These are phyloP conservation scores for Fistulinella staudtii DNA, from an alignment of 1,284 basidiomycete genomes.

Conservation along the genomic window DNA sequence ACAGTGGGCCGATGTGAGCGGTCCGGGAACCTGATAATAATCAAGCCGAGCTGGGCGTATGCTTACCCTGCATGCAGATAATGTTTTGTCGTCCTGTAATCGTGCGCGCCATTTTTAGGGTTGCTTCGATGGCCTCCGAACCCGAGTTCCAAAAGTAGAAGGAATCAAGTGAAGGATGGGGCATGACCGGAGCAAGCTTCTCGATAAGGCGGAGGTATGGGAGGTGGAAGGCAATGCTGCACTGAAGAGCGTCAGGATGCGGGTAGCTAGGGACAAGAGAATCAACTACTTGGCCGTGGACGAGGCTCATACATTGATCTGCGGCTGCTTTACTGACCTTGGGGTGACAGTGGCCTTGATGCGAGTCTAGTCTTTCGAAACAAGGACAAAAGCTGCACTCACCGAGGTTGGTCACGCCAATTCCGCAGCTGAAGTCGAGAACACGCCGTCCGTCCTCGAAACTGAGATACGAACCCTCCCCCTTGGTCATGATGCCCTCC, in stretches of 20 bases:
- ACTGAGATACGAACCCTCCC: slow-evolving; percentile 71
- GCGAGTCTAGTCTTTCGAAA: slow-evolving; percentile 1
- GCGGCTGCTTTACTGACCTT: slow-evolving; percentile 83
- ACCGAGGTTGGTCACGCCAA: slow-evolving; percentile 81
- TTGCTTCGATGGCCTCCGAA: slow-evolving; percentile 84
- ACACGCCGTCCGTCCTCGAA: slow-evolving; percentile 68
- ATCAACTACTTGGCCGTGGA: slow-evolving; percentile 65
- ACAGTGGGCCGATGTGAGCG: slow-evolving; percentile 3
- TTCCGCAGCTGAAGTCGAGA: slow-evolving; percentile 86
- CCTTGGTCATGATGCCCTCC: slow-evolving; percentile 73
- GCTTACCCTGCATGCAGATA: slow-evolving; percentile 79
- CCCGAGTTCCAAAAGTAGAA: slow-evolving; percentile 98
- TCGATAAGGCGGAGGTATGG: slow-evolving; percentile 78
- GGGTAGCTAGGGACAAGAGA: not conserved
- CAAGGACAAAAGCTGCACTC: slow-evolving; percentile 17
- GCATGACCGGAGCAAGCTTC: slow-evolving; percentile 77
- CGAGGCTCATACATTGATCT: slow-evolving; percentile 77
- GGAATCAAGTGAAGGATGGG: slow-evolving; percentile 83
- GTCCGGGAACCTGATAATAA: not conserved
- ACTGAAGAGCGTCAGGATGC: slow-evolving; percentile 39
- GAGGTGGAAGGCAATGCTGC: slow-evolving; percentile 73
- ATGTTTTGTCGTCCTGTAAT: slow-evolving; percentile 83
- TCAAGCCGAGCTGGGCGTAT: slow-evolving; percentile 5
- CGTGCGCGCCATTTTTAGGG: slow-evolving; percentile 75
- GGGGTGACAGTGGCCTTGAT: slow-evolving; percentile 81